Evolutionary conservation across 331 rosid genomes (phyloP).

Genomic region (Pyracantha coccinea): DNA sequence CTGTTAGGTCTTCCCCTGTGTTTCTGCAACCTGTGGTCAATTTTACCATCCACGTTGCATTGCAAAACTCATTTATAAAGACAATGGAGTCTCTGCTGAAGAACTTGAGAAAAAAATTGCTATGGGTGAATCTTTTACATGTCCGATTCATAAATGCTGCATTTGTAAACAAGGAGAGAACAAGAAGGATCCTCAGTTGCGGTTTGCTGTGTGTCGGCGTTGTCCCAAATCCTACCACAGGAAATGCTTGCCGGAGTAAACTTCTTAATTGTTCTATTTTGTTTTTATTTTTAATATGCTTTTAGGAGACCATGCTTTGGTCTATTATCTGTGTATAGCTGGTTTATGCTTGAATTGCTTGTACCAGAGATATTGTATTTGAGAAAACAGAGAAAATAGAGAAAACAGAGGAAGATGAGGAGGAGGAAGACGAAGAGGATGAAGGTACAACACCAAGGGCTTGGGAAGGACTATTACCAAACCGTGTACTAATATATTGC

Average conservation of each 20-base stretch:
- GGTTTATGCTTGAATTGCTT: slow-evolving; percentile 26
- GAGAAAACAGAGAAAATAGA: slow-evolving; percentile 25
- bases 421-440: slow-evolving; percentile 23
- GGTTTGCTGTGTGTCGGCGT: slow-evolving; percentile 82
- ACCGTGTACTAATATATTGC: slow-evolving; percentile 83
- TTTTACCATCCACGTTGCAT: slow-evolving; percentile 85
- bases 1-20: slow-evolving; percentile 68
- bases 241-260: slow-evolving; percentile 80
- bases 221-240: slow-evolving; percentile 88
- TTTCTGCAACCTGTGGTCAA: slow-evolving; percentile 57
- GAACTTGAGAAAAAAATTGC: slow-evolving; percentile 50
- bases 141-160: slow-evolving; percentile 77
- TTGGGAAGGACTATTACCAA: slow-evolving; percentile 74
- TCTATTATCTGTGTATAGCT: not conserved
- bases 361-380: slow-evolving; percentile 45
- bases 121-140: slow-evolving; percentile 49
- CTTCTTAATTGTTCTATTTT: not conserved
- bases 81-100: slow-evolving; percentile 30
- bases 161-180: slow-evolving; percentile 74
- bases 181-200: slow-evolving; percentile 39
- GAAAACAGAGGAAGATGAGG: slow-evolving; percentile 23
- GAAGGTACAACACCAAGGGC: slow-evolving; percentile 47
- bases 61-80: slow-evolving; percentile 41
- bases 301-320: not conserved
- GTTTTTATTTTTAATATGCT: not conserved